Evolutionary conservation across 139 green algal genomes (phyloP).

Genomic region (Chlamydomonas sphaeroides): DNA sequence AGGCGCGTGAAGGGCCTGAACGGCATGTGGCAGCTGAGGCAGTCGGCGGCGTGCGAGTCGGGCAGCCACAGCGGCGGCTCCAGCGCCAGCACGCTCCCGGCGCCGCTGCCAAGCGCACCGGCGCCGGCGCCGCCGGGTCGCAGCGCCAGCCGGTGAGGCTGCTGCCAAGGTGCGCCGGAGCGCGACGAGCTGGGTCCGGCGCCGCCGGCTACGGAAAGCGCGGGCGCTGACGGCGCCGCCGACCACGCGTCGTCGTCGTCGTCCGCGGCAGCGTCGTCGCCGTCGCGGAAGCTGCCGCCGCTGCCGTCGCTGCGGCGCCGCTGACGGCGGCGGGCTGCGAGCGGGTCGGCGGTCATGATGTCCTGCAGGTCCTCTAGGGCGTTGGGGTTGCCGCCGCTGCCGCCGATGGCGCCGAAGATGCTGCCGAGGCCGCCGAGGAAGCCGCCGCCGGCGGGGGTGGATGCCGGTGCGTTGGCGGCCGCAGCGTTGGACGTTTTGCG

Average conservation of each 20-base stretch:
- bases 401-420: not conserved
- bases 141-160: not conserved
- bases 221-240: slow-evolving; percentile 12
- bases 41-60: slow-evolving; percentile 69
- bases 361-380: slow-evolving; percentile 37
- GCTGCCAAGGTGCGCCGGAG: slow-evolving; percentile 1
- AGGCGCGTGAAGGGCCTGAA: slow-evolving; percentile 73
- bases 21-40: slow-evolving; percentile 59
- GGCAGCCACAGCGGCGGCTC: slow-evolving; percentile 81
- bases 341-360: slow-evolving; percentile 30
- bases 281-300: not conserved
- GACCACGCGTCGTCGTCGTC: not conserved
- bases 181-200: not conserved
- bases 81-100: slow-evolving; percentile 58
- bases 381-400: slow-evolving; percentile 2
- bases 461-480: not conserved
- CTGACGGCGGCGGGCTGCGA: slow-evolving; percentile 10
- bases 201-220: not conserved
- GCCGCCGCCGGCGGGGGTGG: not conserved
- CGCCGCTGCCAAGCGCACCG: not conserved
- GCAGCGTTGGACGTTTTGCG: not conserved
- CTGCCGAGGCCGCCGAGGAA: not conserved
- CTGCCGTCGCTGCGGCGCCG: slow-evolving; percentile 26
- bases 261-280: not conserved
- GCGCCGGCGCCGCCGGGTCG: not conserved